These are phyloP conservation scores for Aspergillus sp. DNA, from an alignment of 2,329 filamentous ascomycete genomes.

Conservation along the genomic window DNA sequence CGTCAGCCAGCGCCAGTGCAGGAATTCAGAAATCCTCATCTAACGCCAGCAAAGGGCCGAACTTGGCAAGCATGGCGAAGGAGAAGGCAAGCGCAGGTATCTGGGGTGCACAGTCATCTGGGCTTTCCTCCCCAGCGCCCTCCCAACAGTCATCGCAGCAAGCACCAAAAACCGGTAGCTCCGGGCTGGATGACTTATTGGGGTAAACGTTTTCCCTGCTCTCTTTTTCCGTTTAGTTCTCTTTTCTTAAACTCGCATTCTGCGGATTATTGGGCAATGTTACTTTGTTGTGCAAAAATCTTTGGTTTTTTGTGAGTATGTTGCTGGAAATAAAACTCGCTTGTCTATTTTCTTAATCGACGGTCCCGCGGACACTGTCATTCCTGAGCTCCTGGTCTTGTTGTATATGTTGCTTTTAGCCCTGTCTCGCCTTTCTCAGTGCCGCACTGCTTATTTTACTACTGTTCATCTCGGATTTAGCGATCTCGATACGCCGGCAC, in stretches of 20 bases:
- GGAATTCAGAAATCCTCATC: constrained; percentile 72
- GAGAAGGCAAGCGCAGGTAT: constrained; percentile 94
- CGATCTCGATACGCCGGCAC: too few relatives aligned
- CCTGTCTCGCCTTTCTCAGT: too few relatives aligned
- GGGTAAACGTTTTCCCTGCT: constrained; percentile 26
- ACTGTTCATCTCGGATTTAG: not conserved
- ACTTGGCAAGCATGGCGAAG: constrained; percentile 93
- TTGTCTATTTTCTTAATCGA: constrained; percentile 2
- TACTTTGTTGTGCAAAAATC: constrained; percentile 2
- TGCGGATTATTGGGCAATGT: constrained; percentile 6
- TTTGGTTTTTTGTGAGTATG: constrained; percentile 1
- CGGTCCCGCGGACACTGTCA: constrained; percentile 1
- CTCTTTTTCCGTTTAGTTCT: not conserved
- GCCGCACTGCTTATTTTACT: too few relatives aligned
- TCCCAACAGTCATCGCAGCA: constrained; percentile 30
- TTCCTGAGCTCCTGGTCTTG: not conserved
- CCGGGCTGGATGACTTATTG: constrained; percentile 42
- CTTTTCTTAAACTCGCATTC: constrained; percentile 7
- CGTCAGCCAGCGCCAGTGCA: constrained; percentile 63
- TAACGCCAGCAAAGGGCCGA: constrained; percentile 64
- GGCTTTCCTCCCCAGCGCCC: constrained; percentile 51
- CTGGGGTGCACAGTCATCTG: constrained; percentile 73
- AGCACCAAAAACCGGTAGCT: constrained; percentile 34
- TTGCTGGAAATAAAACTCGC: constrained; percentile 9
- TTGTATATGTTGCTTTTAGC: too few relatives aligned